phyloP scores from a whole-genome alignment of 176 grass and related monocot species.

The Phragmites australis region DNA sequence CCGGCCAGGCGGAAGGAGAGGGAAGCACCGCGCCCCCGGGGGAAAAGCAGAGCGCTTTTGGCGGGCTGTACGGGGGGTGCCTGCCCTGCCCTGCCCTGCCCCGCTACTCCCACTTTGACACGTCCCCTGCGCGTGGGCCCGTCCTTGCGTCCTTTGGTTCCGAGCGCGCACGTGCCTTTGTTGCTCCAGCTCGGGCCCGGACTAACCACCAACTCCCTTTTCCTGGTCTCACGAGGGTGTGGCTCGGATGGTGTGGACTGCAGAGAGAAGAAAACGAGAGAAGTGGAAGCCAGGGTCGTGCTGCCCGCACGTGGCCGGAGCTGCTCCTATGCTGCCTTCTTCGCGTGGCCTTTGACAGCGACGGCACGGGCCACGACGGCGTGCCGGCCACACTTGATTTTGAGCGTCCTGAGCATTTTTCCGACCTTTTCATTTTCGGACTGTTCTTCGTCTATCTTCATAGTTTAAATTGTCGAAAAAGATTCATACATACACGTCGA shows the following conservation, averaged over 20 bases:
- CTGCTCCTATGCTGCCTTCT: neutral
- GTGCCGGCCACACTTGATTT: neutral
- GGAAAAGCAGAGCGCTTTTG: neutral
- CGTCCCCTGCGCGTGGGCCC: neutral
- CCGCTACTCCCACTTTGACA: neutral
- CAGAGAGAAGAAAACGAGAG: neutral
- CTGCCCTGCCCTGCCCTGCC: neutral
- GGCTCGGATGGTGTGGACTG: neutral
- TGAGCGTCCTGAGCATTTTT: neutral
- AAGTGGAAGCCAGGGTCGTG: neutral
- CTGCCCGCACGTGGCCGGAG: conserved; percentile 24
- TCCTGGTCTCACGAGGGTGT: neutral
- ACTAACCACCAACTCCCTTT: neutral
- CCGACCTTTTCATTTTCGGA: neutral
- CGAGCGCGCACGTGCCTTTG: conserved; percentile 2
- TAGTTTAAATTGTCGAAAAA: too few relatives aligned
- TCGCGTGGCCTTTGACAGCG: neutral
- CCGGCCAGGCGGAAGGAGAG: neutral
- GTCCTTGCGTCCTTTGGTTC: neutral
- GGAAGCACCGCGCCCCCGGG: neutral
- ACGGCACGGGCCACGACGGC: neutral
- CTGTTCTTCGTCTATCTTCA: neutral
- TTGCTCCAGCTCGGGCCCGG: neutral
- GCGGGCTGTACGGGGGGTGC: neutral
- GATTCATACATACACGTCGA: too few relatives aligned